Percentiles rank a stretch among this genome's conserved stretches.
Evolutionary conservation across 768 basidiomycete genomes (phyloP).

Genomic region (Leccinum truebloodii): DNA sequence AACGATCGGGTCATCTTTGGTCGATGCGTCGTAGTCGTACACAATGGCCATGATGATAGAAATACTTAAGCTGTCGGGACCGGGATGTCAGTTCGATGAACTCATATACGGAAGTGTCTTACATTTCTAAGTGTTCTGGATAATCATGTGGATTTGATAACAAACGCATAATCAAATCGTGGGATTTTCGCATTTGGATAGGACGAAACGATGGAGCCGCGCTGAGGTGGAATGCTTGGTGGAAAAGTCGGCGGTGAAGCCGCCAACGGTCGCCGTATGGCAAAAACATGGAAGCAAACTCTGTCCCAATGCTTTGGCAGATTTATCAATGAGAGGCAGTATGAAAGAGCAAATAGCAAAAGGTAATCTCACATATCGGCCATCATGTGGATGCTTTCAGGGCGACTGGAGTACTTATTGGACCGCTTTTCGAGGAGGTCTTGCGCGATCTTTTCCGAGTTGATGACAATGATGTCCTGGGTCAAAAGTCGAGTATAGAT

Average conservation of each 20-base stretch:
- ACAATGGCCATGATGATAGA: conserved; percentile 26
- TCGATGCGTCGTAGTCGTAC: too few species aligned
- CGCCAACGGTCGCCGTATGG: conserved; percentile 1
- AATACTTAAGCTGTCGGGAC: conserved; percentile 17
- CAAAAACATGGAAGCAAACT: conserved; percentile 7
- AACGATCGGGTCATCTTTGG: too few species aligned
- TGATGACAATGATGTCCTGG: conserved; percentile 28
- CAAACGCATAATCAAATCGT: conserved; percentile 32
- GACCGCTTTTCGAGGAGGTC: conserved; percentile 27
- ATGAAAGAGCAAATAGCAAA: not conserved
- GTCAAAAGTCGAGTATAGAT: conserved; percentile 26
- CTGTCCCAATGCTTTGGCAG: conserved; percentile 23
- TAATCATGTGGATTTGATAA: conserved; percentile 24
- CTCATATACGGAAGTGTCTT: not conserved
- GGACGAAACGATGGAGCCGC: conserved; percentile 31
- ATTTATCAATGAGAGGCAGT: conserved; percentile 8
- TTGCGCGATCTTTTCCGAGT: conserved; percentile 27
- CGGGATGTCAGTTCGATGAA: not conserved
- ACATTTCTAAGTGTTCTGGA: conserved; percentile 26
- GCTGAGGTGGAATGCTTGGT: not conserved
- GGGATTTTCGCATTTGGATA: conserved; percentile 35
- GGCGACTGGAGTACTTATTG: conserved; percentile 27
- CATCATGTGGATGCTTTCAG: conserved; percentile 15
- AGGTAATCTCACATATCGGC: conserved; percentile 20
- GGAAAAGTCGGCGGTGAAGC: not conserved